phyloP scores from a whole-genome alignment of 2,329 filamentous ascomycete species.

The Fusarium chuoi region DNA sequence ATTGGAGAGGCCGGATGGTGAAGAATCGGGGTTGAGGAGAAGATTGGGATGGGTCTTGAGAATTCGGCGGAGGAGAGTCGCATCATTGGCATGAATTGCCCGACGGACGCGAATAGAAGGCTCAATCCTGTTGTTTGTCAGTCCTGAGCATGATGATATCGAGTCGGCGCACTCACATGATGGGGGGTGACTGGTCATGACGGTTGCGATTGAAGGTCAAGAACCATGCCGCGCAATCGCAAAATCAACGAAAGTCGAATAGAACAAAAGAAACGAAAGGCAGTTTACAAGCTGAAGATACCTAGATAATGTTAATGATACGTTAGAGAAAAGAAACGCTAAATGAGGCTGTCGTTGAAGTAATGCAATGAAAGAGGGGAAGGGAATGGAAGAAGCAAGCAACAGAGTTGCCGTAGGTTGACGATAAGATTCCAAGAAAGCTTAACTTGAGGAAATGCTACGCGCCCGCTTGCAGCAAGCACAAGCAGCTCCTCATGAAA shows the following conservation, averaged over 20 bases:
- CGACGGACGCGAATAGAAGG: conserved; percentile 80
- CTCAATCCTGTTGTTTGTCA: conserved; percentile 70
- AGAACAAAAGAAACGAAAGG: background rate
- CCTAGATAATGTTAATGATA: background rate
- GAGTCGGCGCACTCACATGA: conserved; percentile 33
- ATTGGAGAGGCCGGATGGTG: conserved; percentile 75
- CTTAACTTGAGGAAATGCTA: conserved; percentile 14
- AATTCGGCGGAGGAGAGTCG: conserved; percentile 78
- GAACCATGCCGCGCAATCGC: conserved; percentile 36
- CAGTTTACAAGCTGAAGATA: background rate
- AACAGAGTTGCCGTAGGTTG: conserved; percentile 17
- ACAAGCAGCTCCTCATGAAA: conserved; percentile 32
- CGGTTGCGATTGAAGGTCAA: conserved; percentile 30
- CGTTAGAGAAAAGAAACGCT: background rate
- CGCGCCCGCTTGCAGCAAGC: conserved; percentile 12
- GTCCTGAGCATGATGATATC: background rate
- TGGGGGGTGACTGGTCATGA: conserved; percentile 40
- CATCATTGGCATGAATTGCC: conserved; percentile 81
- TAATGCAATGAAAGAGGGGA: conserved; percentile 3
- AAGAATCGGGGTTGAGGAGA: conserved; percentile 82
- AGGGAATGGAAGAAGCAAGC: conserved; percentile 3
- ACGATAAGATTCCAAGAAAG: conserved; percentile 21
- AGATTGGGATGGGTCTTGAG: conserved; percentile 75
- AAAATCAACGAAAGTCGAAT: conserved; percentile 1
- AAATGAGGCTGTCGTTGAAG: background rate